Base-by-base conservation (phyloP, 176 grass and related monocot species). In the Panicum miliaceum region DNA sequence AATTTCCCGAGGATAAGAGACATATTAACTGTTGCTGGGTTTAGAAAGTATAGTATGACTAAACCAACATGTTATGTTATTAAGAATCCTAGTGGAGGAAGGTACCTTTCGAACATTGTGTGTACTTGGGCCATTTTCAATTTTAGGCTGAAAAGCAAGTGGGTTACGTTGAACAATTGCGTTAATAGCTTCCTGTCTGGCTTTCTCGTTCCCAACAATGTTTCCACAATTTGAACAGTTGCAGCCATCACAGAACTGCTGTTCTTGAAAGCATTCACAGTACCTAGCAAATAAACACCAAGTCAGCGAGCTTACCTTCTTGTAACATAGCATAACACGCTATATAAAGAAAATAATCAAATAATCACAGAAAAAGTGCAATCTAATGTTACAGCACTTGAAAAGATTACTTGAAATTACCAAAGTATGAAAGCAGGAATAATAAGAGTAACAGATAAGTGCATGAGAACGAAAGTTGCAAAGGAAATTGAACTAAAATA, bases 131-230 rank as follows among this genome's bases (percentile, higher is more conserved):
- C 86, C 75, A 75, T 82, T 91, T 76, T 86, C 89, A 79, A 94
- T 94, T 83, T 94, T 94, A 82, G 92, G 92, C 52, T 90, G 90
- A 79, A 94, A 94, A 32, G 92, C 92, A 87, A 70, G 42, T 58
- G 92, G 92, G 47, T 94, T 94, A 60, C 92, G 89, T 43, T 84
- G 79, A 47, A 86, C 75, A 77, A 82, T 86, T 9, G 84, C 64
- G 32, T 87, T 77, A 60, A 94, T 86, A 87, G 86, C 86, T n/a
- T 89, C 89, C 15, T 72, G 51, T 78, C 92, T 79, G 37, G 64
- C 64, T 46, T 76, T 75, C 81, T 94, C 92, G 82, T 91, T 94
- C 60, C 89, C 86, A 10, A 75, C 57, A 61, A 82, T 82, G 73
- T 94, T 94, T 65, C 81, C 90, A 71, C 92, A 94, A 54, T 89